Conservation (phyloP, 2,329 filamentous ascomycete species). For the Diaporthe citri region DNA sequence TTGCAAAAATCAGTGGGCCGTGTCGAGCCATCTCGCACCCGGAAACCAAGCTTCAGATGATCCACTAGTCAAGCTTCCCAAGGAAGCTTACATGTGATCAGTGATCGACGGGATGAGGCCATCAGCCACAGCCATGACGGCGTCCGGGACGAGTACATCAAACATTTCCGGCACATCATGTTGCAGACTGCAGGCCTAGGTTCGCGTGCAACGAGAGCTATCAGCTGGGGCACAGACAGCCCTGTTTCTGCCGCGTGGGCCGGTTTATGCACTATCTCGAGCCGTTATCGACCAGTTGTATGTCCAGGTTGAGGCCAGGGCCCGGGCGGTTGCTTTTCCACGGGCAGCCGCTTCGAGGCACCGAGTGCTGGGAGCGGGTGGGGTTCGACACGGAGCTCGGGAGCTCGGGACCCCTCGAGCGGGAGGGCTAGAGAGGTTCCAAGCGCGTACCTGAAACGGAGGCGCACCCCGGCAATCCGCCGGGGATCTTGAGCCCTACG, state of each 20-base stretch:
- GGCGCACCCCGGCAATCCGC: not conserved
- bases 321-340: not conserved
- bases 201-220: conserved; percentile 25
- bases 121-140: conserved; percentile 34
- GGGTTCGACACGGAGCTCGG: conserved; percentile 20
- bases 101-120: conserved; percentile 17
- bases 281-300: conserved; percentile 4
- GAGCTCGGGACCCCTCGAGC: conserved; percentile 6
- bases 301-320: not conserved
- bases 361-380: not conserved
- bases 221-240: conserved; percentile 11
- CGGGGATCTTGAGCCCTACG: conserved; percentile 23
- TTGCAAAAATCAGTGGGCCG: not conserved
- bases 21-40: conserved; percentile 10
- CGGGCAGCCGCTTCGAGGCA: conserved; percentile 10
- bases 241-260: conserved; percentile 19
- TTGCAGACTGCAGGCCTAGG: conserved; percentile 30
- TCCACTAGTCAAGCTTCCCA: conserved; percentile 3
- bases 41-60: conserved; percentile 28
- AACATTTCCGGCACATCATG: conserved; percentile 37
- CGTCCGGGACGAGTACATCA: conserved; percentile 37
- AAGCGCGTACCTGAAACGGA: conserved; percentile 38
- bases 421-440: conserved; percentile 25
- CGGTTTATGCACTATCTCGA: conserved; percentile 14
- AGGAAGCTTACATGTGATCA: conserved; percentile 22